These are phyloP conservation scores for Annulohypoxylon nitens DNA, from an alignment of 495 filamentous ascomycete species.

Conservation along the genomic window DNA sequence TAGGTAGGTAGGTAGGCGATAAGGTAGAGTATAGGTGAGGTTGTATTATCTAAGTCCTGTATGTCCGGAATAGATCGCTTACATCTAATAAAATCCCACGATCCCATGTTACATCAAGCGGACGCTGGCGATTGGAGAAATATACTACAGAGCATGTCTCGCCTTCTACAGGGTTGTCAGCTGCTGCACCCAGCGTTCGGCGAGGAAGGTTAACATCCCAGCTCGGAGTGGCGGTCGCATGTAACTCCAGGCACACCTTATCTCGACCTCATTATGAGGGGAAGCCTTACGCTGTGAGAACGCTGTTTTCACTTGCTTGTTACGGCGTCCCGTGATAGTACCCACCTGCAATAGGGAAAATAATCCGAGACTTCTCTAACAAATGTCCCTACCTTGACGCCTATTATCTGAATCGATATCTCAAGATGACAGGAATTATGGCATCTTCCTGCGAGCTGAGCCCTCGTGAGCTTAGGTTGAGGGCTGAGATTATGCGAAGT, in stretches of 20 bases:
- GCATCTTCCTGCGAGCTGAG: slow-evolving; percentile 21
- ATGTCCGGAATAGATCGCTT: slow-evolving; percentile 13
- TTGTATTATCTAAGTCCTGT: slow-evolving; percentile 15
- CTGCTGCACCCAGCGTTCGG: slow-evolving; percentile 13
- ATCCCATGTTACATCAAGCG: slow-evolving; percentile 8
- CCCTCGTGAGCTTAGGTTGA: slow-evolving; percentile 12
- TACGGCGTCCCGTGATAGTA: slow-evolving; percentile 15
- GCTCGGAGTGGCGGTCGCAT: slow-evolving; percentile 3
- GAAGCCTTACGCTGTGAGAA: not conserved
- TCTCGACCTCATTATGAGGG: slow-evolving; percentile 11
- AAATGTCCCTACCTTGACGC: not conserved
- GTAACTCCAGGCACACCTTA: slow-evolving; percentile 24
- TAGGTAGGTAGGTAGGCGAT: not conserved
- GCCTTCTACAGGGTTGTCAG: slow-evolving; percentile 17
- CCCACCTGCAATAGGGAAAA: slow-evolving; percentile 9
- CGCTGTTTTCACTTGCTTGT: slow-evolving; percentile 3
- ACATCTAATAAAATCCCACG: slow-evolving; percentile 12
- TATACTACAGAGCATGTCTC: not conserved
- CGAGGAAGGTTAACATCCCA: not conserved
- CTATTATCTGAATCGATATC: slow-evolving; percentile 7
- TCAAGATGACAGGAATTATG: slow-evolving; percentile 22
- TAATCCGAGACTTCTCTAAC: not conserved
- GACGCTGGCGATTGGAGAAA: not conserved
- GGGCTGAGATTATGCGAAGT: slow-evolving; percentile 10
- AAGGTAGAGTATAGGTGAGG: not conserved